These are phyloP conservation scores for Narthecium ossifragum DNA, from an alignment of 106 monocot species.

Conservation along the genomic window DNA sequence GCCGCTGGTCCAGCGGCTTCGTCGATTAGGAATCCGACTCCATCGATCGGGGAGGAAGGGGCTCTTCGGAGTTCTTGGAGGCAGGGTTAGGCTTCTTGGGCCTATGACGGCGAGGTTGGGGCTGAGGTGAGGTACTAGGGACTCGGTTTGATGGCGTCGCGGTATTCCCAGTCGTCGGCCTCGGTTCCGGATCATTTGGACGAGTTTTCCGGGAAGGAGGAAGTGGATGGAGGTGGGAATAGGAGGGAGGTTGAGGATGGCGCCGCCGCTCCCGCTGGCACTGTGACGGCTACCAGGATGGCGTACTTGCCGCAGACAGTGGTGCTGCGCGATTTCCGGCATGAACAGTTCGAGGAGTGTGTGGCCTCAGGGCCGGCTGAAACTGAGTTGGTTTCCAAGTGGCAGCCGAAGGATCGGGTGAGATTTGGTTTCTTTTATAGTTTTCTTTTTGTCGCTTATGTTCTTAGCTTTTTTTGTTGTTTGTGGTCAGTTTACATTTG, in stretches of 20 bases:
- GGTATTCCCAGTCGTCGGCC: constrained; percentile 34
- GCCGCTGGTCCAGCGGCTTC: constrained; percentile 28
- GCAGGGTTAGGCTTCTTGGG: not conserved
- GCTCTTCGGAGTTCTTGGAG: not conserved
- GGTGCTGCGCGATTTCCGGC: constrained; percentile 76
- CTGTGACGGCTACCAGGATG: constrained; percentile 29
- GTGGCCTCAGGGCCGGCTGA: constrained; percentile 43
- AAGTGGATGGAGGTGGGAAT: constrained; percentile 10
- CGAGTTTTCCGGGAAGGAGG: constrained; percentile 28
- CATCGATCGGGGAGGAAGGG: too few relatives aligned
- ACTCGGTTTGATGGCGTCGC: constrained; percentile 48
- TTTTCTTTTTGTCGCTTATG: not conserved
- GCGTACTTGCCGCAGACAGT: constrained; percentile 75
- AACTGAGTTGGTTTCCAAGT: constrained; percentile 57
- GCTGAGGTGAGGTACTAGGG: constrained; percentile 11
- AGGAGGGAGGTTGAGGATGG: constrained; percentile 19
- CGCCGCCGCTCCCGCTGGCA: not conserved
- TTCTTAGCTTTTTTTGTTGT: not conserved
- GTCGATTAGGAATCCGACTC: constrained; percentile 16
- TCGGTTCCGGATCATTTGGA: constrained; percentile 31
- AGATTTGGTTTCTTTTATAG: not conserved
- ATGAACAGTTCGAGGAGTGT: constrained; percentile 61
- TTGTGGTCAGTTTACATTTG: not conserved
- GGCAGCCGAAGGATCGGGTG: constrained; percentile 88
- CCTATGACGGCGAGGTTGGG: constrained; percentile 9